Conservation (phyloP, 441 rosid species). For the Biscutella laevigata region DNA sequence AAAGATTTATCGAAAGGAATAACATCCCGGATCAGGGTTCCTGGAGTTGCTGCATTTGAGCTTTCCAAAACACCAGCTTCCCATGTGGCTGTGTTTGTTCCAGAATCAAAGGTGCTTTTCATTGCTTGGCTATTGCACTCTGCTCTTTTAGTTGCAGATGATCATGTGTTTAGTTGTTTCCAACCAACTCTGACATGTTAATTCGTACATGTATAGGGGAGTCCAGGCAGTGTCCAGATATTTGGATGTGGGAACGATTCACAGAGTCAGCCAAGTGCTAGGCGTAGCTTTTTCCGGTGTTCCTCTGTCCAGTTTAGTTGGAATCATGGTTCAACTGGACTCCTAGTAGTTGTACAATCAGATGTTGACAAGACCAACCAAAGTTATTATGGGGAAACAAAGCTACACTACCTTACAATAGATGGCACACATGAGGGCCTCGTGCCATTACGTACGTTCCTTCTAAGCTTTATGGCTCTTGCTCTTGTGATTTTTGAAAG, state of each 20-base stretch:
- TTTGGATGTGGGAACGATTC: conserved; percentile 52
- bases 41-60: conserved; percentile 67
- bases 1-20: conserved; percentile 72
- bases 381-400: conserved; percentile 86
- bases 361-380: conserved; percentile 94
- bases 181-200: conserved; percentile 13
- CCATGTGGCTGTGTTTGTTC: conserved; percentile 76
- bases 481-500: conserved; percentile 5
- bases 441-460: conserved; percentile 68
- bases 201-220: conserved; percentile 43
- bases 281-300: conserved; percentile 79
- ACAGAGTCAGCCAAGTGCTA: conserved; percentile 67
- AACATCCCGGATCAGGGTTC: conserved; percentile 50
- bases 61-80: conserved; percentile 74
- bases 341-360: conserved; percentile 66
- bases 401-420: conserved; percentile 74
- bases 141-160: neutral
- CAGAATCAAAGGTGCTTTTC: conserved; percentile 73
- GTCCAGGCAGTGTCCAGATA: conserved; percentile 89
- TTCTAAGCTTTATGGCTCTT: conserved; percentile 6
- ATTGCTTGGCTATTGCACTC: neutral
- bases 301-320: conserved; percentile 74
- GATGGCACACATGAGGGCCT: conserved; percentile 81
- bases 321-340: conserved; percentile 81
- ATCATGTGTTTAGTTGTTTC: neutral